Evolutionary conservation across 2,329 filamentous ascomycete species (phyloP).

Genomic region (Stachybotrys chartarum): DNA sequence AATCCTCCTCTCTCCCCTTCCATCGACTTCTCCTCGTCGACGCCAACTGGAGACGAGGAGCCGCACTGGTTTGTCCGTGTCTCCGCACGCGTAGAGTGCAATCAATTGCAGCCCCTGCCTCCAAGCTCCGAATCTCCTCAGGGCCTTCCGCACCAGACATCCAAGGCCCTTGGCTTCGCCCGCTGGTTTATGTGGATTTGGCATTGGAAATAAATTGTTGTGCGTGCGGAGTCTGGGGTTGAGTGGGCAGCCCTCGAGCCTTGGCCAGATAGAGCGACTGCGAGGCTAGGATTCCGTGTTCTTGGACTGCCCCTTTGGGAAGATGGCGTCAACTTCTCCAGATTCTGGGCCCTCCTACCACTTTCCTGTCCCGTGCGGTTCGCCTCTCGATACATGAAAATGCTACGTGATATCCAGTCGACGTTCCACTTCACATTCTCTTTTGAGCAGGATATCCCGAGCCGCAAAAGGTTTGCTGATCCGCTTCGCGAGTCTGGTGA

Average conservation of each 20-base stretch:
- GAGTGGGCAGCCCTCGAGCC: not conserved
- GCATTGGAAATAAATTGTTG: not conserved
- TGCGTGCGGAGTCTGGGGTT: not conserved
- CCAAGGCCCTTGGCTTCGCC: not conserved
- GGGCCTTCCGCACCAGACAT: too few species aligned
- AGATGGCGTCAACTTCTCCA: not conserved
- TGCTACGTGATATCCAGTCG: too few species aligned
- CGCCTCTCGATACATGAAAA: not conserved
- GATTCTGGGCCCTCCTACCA: not conserved
- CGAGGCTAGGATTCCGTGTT: not conserved
- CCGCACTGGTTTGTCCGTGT: not conserved
- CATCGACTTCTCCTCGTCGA: not conserved
- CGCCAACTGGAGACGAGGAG: too few species aligned
- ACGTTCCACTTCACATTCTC: too few species aligned
- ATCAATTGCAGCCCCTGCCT: not conserved
- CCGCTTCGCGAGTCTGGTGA: too few species aligned
- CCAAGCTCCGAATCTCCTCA: not conserved
- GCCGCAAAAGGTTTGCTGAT: too few species aligned
- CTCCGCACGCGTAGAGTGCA: not conserved
- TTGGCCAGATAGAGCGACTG: not conserved
- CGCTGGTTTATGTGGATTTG: not conserved
- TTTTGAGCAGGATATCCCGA: too few species aligned
- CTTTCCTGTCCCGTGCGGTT: not conserved
- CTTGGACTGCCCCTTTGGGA: not conserved
- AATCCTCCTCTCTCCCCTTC: not conserved